These are phyloP conservation scores for apple (Malus domestica) DNA, from an alignment of 306 rosid genomes.

Conservation along the genomic window ASM211411v1 NC_041792.1:26391907-26392406, in stretches of 20 bases:
- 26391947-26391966: slow-evolving; percentile 20
- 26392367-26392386: not conserved
- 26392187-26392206: not conserved
- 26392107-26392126: not conserved
- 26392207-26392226: not conserved
- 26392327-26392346: too few species aligned
- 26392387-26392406: not conserved
- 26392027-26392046: slow-evolving; percentile 20
- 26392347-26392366: too few species aligned
- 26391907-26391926: slow-evolving; percentile 43
- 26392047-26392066: slow-evolving; percentile 17
- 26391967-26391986: slow-evolving; percentile 23
- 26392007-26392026: slow-evolving; percentile 15
- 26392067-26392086: not conserved
- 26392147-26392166: not conserved
- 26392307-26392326: too few species aligned
- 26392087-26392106: not conserved
- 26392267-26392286: not conserved
- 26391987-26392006: slow-evolving; percentile 25
- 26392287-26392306: rapidly evolving
- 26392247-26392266: not conserved
- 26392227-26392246: not conserved
- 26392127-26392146: not conserved
- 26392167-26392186: too few species aligned
- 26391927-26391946: slow-evolving; percentile 17